Evolutionary conservation across 2,329 filamentous ascomycete genomes (phyloP).

Genomic region (Biscogniauxia marginata): DNA sequence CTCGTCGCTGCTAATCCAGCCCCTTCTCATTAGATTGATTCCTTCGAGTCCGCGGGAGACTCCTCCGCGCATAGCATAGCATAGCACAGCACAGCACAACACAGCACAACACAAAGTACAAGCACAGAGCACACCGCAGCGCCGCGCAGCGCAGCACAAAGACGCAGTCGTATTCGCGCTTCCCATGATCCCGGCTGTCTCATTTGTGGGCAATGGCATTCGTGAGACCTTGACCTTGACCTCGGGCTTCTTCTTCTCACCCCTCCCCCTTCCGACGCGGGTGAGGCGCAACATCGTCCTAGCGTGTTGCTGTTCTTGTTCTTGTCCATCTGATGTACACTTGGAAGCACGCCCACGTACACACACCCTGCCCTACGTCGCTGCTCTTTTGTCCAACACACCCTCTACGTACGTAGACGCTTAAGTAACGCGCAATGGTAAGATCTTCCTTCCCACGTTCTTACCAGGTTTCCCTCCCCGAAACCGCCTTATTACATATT

Average conservation of each 20-base stretch:
- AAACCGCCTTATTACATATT: conserved; percentile 33
- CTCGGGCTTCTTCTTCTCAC: conserved; percentile 26
- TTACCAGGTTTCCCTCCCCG: conserved; percentile 23
- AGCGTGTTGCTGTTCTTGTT: conserved; percentile 9
- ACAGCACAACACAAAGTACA: conserved; percentile 11
- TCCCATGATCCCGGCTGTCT: conserved; percentile 25
- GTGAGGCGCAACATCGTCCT: conserved; percentile 30
- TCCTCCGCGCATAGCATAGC: conserved; percentile 11
- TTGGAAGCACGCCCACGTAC: conserved; percentile 27
- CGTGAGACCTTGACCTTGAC: conserved; percentile 33
- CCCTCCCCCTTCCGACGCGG: conserved; percentile 31
- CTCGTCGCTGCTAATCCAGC: conserved; percentile 19
- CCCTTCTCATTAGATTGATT: conserved; percentile 19
- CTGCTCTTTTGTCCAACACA: conserved; percentile 34
- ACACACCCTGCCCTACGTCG: conserved; percentile 28
- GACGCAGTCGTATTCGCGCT: conserved; percentile 24
- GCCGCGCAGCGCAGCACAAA: conserved; percentile 14
- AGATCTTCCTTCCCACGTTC: conserved; percentile 32
- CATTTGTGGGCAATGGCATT: conserved; percentile 33
- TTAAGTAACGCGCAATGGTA: conserved; percentile 34
- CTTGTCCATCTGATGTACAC: conserved; percentile 24
- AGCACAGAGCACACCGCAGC: conserved; percentile 5
- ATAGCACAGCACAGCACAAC: conserved; percentile 3
- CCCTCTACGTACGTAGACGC: conserved; percentile 28
- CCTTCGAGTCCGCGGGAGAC: conserved; percentile 9